Evolutionary conservation across 192 early-diverging fungal genomes (phyloP), one percentile per base, ranked within the genome.

Genomic region (Entomortierella beljakovae): DNA sequence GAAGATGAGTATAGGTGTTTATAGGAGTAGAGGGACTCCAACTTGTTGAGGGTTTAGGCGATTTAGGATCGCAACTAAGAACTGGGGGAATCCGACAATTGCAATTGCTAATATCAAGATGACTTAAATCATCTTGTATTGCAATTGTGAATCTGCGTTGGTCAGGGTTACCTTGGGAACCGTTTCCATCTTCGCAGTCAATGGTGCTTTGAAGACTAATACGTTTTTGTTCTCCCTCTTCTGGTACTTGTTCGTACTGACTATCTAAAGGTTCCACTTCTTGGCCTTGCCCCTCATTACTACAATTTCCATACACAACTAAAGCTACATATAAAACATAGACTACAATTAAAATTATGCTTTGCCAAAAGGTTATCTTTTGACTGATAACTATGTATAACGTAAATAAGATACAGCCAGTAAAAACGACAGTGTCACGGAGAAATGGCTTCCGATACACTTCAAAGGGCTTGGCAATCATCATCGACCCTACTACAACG

Each of bases 401-500:
- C 0, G 90, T 80, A 25, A 88, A 57, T 0, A 85, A 34, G 18
- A 93, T 77, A 31, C 91, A 84, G 29, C 83, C 75, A 15, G 86
- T 84, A 65, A 96, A 97, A 57, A 96, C 94, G 7, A 82, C 82
- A 9, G 94, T 81, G 77, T 97, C 95, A n/a, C 94, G 85, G 16
- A 95, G 58, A 55, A 96, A 96, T 11, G 93, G 88, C 9, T 88
- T 71, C 37, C 81, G 81, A 49, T 82, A 85, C 46, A 92, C 90
- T 68, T 85, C 84, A 64, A 94, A 96, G 25, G 96, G 96, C 13
- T 86, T 85, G 26, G 95, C 85, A 7, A 96, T 84, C 6, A 93
- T 91, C 66, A 97, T 94, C 1, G 89, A 88, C 38, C 96, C 94
- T 10, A 94, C 88, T 26, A 98, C 94, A 2, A 97, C 87, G 26